Evolutionary conservation across 345 rosid genomes (phyloP).

Genomic region (Gossypium rotundifolium): DNA sequence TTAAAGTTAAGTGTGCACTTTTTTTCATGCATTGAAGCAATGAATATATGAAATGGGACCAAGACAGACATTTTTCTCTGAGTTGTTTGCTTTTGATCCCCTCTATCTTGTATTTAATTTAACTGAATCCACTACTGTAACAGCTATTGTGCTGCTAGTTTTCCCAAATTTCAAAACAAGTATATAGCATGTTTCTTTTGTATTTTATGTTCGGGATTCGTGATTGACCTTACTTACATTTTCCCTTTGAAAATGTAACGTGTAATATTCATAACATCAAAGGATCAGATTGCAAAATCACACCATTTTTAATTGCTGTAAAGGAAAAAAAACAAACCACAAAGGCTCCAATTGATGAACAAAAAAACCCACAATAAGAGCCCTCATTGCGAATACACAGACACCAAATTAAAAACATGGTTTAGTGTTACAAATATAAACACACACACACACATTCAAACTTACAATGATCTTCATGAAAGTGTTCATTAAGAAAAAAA

Average conservation of each 20-base stretch:
- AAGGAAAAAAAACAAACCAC: no score
- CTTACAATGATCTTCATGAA: constrained; percentile 8
- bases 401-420: not conserved
- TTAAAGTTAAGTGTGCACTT: not conserved
- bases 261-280: not conserved
- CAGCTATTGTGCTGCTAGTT: not conserved
- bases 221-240: no score
- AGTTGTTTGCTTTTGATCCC: constrained; percentile 1
- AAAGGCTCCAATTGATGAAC: constrained; percentile 8
- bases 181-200: no score
- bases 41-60: constrained; percentile 8
- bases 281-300: not conserved
- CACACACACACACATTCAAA: not conserved
- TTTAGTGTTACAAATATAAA: no score
- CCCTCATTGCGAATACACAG: not conserved
- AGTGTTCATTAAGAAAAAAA: not conserved
- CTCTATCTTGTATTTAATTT: not conserved
- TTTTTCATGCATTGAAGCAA: not conserved
- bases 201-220: no score
- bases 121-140: not conserved
- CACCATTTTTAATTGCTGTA: not conserved
- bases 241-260: no score
- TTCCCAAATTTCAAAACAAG: not conserved
- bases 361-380: constrained; percentile 8
- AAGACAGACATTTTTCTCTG: not conserved